phyloP scores from a whole-genome alignment of 176 grass and related monocot genomes.

The Poa annua region DNA sequence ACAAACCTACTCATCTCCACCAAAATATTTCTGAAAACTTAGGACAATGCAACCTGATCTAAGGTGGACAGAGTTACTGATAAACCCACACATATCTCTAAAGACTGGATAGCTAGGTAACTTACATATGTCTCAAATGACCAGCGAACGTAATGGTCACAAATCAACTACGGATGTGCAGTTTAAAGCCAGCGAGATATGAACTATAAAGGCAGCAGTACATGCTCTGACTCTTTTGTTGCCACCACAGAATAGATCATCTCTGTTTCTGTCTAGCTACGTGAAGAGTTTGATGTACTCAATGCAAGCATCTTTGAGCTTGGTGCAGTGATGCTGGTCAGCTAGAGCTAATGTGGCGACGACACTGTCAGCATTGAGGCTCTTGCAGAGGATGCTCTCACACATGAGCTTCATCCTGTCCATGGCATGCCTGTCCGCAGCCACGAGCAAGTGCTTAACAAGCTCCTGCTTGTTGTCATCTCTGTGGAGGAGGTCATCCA shows the following conservation, averaged over 20 bases:
- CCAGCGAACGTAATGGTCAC: not conserved
- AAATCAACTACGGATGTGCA: not conserved
- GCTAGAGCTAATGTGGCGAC: not conserved
- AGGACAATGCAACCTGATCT: not conserved
- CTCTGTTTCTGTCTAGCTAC: not conserved
- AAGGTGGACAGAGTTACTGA: not conserved
- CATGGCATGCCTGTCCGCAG: slow-evolving; percentile 4
- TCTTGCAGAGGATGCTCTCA: not conserved
- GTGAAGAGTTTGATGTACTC: not conserved
- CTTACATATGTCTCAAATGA: not conserved
- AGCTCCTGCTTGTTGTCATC: not conserved
- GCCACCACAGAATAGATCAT: not conserved
- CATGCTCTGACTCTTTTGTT: not conserved
- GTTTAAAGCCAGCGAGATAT: not conserved
- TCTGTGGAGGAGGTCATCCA: not conserved
- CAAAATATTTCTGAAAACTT: too few species aligned
- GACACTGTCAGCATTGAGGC: not conserved
- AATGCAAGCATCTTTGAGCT: not conserved
- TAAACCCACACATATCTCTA: not conserved
- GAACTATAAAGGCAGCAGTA: not conserved
- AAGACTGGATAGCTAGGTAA: not conserved
- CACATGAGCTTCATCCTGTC: not conserved
- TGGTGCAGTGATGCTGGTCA: not conserved
- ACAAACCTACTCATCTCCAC: too few species aligned
- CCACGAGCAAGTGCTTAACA: not conserved